These are phyloP conservation scores for Leishmania tropica DNA, from an alignment of 208 protist genomes.

Conservation along the genomic window DNA sequence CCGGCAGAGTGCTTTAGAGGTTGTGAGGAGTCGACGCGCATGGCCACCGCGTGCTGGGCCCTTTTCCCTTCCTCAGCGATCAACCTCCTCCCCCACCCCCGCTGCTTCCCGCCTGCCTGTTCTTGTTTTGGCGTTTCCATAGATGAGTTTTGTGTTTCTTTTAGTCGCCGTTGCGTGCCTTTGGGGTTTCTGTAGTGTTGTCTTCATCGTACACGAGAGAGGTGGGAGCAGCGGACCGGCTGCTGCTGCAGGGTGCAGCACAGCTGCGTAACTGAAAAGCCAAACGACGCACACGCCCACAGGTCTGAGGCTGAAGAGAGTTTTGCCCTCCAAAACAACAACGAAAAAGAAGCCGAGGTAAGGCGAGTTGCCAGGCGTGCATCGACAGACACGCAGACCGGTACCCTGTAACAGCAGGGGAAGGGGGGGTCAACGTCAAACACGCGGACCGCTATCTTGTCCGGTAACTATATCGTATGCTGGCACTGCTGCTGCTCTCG, in stretches of 20 bases:
- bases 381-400: not conserved
- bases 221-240: not conserved
- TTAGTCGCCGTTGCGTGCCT: not conserved
- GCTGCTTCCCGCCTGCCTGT: not conserved
- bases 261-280: not conserved
- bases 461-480: not conserved
- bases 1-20: not conserved
- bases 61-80: constrained; percentile 1
- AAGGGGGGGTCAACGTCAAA: not conserved
- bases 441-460: not conserved
- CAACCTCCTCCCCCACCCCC: not conserved
- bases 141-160: not conserved
- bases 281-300: not conserved
- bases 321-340: not conserved
- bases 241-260: not conserved
- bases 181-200: constrained; percentile 17
- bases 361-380: not conserved
- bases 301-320: not conserved
- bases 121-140: constrained; percentile 4
- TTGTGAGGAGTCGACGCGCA: not conserved
- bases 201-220: not conserved
- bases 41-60: not conserved
- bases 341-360: not conserved
- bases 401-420: not conserved
- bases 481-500: not conserved